A percentile compares a stretch with the other conserved stretches of the same genome.
phyloP scores from a whole-genome alignment of 331 rosid species.

The Cydonia oblonga region DNA sequence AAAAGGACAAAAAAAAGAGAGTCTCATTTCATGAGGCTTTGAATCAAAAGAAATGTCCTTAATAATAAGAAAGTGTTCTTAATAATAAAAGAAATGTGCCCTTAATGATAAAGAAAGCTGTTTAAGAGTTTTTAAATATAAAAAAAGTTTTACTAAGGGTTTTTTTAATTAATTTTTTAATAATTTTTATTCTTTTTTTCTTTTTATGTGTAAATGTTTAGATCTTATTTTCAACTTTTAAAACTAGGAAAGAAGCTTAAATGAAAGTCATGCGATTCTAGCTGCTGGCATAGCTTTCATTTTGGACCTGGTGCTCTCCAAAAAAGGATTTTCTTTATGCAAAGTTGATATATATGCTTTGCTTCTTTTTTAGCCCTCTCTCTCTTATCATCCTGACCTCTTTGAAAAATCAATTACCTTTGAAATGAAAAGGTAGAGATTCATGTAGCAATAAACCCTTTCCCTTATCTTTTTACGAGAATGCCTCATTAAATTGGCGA shows the following conservation, averaged over 20 bases:
- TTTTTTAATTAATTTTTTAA: too few species aligned
- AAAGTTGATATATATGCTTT: conserved; percentile 12
- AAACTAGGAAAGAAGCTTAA: not conserved
- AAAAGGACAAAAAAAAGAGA: too few species aligned
- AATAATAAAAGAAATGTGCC: too few species aligned
- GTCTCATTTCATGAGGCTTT: too few species aligned
- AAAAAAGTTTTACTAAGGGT: too few species aligned
- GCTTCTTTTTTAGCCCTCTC: not conserved
- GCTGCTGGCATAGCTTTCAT: not conserved
- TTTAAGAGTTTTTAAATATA: too few species aligned
- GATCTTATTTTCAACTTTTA: not conserved
- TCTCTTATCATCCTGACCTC: not conserved
- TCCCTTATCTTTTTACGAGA: not conserved
- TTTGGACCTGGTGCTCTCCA: conserved; percentile 16
- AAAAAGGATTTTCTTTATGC: conserved; percentile 10
- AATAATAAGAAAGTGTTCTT: too few species aligned
- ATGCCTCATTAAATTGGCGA: too few species aligned
- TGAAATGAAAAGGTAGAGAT: conserved; percentile 8
- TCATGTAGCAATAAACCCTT: conserved; percentile 8
- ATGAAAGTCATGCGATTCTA: conserved; percentile 18
- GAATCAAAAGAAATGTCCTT: too few species aligned
- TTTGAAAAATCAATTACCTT: conserved; percentile 1
- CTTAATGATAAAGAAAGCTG: too few species aligned
- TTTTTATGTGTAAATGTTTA: not conserved
- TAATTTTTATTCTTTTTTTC: not conserved